These are phyloP conservation scores for Phytophthora quininea DNA, from an alignment of 352 stramenopile genomes.

Conservation along the genomic window DNA sequence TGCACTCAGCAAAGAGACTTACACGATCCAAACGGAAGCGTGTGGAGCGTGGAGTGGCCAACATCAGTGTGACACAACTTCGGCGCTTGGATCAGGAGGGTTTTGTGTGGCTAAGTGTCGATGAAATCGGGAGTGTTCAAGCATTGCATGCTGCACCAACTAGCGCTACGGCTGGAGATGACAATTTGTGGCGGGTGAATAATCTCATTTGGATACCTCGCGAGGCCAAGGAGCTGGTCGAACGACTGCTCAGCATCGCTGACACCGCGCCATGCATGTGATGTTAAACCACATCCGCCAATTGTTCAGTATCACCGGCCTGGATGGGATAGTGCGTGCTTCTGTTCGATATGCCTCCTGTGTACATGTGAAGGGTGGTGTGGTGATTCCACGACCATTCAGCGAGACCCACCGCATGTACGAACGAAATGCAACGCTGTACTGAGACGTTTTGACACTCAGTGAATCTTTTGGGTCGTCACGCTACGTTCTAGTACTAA, in stretches of 20 bases:
- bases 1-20: neutral
- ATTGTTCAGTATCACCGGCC: neutral
- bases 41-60: neutral
- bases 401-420: conserved; percentile 18
- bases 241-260: neutral
- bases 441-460: conserved; percentile 16
- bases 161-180: neutral
- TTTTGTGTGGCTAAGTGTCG: neutral
- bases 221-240: neutral
- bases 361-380: conserved; percentile 19
- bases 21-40: neutral
- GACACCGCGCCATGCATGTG: neutral
- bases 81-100: neutral
- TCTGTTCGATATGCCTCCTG: conserved; percentile 7
- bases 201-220: neutral
- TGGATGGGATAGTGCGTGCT: neutral
- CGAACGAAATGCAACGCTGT: conserved; percentile 9
- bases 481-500: conserved; percentile 14
- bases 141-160: neutral
- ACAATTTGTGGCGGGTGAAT: neutral
- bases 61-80: neutral
- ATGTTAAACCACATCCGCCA: neutral
- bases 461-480: conserved; percentile 12
- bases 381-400: conserved; percentile 11
- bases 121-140: neutral